These are phyloP conservation scores for Filobasidium floriforme DNA, from an alignment of 768 basidiomycete genomes.

Conservation along the genomic window DNA sequence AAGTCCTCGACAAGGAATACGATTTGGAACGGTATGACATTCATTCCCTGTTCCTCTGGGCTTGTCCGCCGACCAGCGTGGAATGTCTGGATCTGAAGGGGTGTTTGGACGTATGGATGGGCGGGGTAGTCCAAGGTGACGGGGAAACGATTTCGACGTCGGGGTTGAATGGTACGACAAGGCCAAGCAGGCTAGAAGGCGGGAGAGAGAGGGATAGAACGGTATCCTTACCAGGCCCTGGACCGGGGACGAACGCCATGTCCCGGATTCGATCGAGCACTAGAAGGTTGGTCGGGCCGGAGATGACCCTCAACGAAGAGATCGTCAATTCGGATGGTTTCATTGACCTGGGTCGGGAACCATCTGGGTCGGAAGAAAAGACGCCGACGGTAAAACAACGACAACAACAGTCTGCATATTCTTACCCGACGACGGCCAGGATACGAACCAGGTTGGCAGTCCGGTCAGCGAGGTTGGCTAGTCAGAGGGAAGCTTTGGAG, in stretches of 20 bases:
- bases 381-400: background rate
- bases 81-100: conserved; percentile 10
- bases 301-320: no score
- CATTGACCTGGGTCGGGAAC: no score
- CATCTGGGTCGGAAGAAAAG: no score
- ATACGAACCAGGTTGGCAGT: background rate
- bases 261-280: no score
- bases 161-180: background rate
- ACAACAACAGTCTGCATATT: background rate
- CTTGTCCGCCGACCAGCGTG: conserved; percentile 18
- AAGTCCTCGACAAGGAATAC: conserved; percentile 16
- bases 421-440: conserved; percentile 5
- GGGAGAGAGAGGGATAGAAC: background rate
- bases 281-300: no score
- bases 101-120: conserved; percentile 18
- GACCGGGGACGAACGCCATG: no score
- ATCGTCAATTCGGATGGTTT: no score
- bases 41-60: conserved; percentile 20
- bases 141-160: background rate
- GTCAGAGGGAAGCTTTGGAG: conserved; percentile 12
- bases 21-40: conserved; percentile 14
- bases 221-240: background rate
- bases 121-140: conserved; percentile 4
- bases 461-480: conserved; percentile 1
- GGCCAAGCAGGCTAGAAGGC: background rate